phyloP scores from a whole-genome alignment of 805 yeast species.

The Starmerella tilneyi region DNA sequence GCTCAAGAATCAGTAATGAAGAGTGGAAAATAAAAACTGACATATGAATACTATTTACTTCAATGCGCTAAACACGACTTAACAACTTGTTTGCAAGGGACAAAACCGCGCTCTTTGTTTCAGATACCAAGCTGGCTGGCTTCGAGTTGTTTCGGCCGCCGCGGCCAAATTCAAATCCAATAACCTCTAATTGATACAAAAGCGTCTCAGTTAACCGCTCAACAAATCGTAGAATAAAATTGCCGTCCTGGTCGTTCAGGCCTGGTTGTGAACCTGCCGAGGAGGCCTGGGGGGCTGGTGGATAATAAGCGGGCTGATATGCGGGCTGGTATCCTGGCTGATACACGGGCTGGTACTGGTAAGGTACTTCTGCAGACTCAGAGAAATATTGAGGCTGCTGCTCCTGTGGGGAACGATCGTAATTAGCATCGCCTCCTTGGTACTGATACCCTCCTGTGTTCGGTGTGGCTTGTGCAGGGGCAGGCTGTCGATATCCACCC shows the following conservation, averaged over 20 bases:
- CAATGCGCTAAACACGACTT: not conserved
- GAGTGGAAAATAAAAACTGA: no score
- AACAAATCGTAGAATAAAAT: constrained; percentile 2
- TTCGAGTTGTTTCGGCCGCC: not conserved
- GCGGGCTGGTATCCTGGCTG: not conserved
- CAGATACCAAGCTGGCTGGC: not conserved
- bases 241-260: constrained; percentile 6
- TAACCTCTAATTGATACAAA: constrained; percentile 12
- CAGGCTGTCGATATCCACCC: not conserved
- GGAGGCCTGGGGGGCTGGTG: constrained; percentile 2
- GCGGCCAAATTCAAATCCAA: constrained; percentile 12
- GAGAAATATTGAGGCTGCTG: no score
- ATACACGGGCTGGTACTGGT: not conserved
- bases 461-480: not conserved
- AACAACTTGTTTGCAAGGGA: not conserved
- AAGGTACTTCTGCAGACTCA: not conserved
- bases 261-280: not conserved
- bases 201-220: constrained; percentile 11
- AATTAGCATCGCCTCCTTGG: constrained; percentile 7
- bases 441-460: constrained; percentile 10
- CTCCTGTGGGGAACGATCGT: not conserved
- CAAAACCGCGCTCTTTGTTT: not conserved
- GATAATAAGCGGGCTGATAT: not conserved
- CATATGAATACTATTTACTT: no score
- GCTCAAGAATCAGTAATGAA: no score